Conservation (phyloP, 176 grass and related monocot genomes). For the Poa annua region DNA sequence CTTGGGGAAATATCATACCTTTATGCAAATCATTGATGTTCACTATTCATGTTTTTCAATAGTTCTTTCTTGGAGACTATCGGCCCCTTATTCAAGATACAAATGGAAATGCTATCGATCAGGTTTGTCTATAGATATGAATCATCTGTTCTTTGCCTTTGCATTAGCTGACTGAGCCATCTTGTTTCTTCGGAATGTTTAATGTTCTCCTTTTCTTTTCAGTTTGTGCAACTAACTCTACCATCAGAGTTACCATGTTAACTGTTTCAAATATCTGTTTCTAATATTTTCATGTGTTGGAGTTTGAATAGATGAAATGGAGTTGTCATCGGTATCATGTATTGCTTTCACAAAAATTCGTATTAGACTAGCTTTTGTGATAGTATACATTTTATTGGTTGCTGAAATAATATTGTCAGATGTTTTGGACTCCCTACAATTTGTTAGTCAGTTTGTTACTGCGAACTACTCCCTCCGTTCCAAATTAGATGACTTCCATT, state of each 20-base stretch:
- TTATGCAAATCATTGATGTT: slow-evolving; percentile 35
- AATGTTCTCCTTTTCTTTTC: slow-evolving; percentile 4
- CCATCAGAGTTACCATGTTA: slow-evolving; percentile 14
- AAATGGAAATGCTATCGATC: slow-evolving; percentile 83
- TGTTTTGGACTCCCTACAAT: slow-evolving; percentile 14
- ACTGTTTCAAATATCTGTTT: slow-evolving; percentile 13
- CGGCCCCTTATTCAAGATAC: slow-evolving; percentile 87
- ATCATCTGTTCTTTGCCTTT: slow-evolving; percentile 10
- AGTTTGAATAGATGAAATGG: slow-evolving; percentile 1
- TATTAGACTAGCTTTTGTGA: neutral
- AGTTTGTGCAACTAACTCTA: slow-evolving; percentile 1
- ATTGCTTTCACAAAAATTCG: slow-evolving; percentile 25
- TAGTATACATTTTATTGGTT: slow-evolving; percentile 26
- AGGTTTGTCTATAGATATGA: slow-evolving; percentile 55
- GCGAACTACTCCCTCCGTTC: too few relatives aligned
- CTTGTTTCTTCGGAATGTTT: slow-evolving; percentile 13
- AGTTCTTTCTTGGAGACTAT: slow-evolving; percentile 99
- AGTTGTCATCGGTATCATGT: neutral
- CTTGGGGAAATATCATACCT: neutral
- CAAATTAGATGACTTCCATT: too few relatives aligned
- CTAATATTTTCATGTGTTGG: neutral
- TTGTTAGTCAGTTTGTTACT: slow-evolving; percentile 4
- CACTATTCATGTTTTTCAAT: slow-evolving; percentile 24
- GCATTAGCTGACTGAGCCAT: neutral
- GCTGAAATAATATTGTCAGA: slow-evolving; percentile 30